A percentile compares a stretch with the other conserved stretches of the same genome.
Conservation (phyloP, 1,284 basidiomycete genomes). For the Porodaedalea pini region DNA sequence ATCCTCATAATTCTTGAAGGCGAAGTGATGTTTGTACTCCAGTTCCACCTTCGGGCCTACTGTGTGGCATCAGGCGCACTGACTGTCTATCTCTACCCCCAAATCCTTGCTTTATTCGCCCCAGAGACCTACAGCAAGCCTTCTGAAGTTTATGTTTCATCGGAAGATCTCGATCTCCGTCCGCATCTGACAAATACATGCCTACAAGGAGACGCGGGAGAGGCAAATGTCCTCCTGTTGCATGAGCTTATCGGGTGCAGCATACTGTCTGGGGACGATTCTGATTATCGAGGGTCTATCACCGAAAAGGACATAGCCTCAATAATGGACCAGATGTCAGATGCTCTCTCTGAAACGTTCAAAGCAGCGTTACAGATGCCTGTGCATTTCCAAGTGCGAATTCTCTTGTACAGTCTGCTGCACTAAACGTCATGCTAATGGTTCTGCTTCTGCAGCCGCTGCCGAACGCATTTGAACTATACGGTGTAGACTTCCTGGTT, state of each 20-base stretch:
- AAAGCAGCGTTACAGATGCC: constrained; percentile 81
- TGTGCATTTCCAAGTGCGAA: constrained; percentile 79
- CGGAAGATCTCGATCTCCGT: constrained; percentile 51
- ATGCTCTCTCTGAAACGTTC: constrained; percentile 77
- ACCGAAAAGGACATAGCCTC: constrained; percentile 48
- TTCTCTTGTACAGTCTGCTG: not conserved
- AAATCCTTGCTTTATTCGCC: constrained; percentile 86
- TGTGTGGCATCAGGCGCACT: constrained; percentile 84
- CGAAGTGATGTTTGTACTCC: constrained; percentile 16
- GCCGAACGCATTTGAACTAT: constrained; percentile 94
- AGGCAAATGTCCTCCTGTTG: constrained; percentile 68
- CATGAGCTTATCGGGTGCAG: constrained; percentile 71
- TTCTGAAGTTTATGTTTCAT: constrained; percentile 24
- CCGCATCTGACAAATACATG: constrained; percentile 96
- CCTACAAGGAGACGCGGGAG: constrained; percentile 71
- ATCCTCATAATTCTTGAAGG: constrained; percentile 18
- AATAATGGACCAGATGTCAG: constrained; percentile 62
- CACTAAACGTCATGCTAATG: not conserved
- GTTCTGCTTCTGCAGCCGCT: constrained; percentile 52
- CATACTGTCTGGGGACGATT: constrained; percentile 36
- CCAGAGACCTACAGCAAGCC: constrained; percentile 58
- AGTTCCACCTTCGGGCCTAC: constrained; percentile 96
- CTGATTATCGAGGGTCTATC: constrained; percentile 33
- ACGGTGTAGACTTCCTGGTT: constrained; percentile 88
- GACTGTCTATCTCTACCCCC: constrained; percentile 74